Evolutionary conservation across 2,329 filamentous ascomycete genomes (phyloP).

Genomic region (Scytalidium lignicola): DNA sequence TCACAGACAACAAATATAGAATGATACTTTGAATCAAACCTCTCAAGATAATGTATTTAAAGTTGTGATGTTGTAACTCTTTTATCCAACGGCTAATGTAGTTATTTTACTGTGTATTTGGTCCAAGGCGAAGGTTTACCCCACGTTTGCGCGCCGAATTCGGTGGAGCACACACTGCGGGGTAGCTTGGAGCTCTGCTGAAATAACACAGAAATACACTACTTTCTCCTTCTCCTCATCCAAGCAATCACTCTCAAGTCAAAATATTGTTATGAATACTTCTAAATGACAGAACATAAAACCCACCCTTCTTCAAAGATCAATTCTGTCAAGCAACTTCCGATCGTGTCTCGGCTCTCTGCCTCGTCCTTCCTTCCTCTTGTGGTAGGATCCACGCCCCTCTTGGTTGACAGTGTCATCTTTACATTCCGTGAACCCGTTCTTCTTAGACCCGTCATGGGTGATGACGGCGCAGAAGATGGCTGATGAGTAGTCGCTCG

Average conservation of each 20-base stretch:
- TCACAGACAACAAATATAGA: no score
- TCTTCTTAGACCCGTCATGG: constrained; percentile 23
- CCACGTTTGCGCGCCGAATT: not conserved
- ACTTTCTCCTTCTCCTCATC: not conserved
- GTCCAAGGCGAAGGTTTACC: not conserved
- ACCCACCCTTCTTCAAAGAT: constrained; percentile 9
- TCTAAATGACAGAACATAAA: no score
- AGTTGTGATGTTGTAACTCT: no score
- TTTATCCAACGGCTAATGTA: no score
- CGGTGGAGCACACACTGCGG: not conserved
- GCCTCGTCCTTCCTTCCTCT: constrained; percentile 3
- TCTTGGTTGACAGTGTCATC: constrained; percentile 16
- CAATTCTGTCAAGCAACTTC: constrained; percentile 15
- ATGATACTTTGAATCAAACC: no score
- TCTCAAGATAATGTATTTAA: no score
- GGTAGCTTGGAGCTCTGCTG: not conserved
- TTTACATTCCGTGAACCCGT: constrained; percentile 26
- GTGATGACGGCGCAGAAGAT: constrained; percentile 27
- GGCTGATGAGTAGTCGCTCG: constrained; percentile 21
- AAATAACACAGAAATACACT: not conserved
- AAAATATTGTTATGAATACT: no score
- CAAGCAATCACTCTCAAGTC: no score
- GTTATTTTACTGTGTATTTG: no score
- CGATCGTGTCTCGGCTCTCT: constrained; percentile 9
- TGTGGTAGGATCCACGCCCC: constrained; percentile 11